phyloP scores from a whole-genome alignment of 148 eudicot species.

The Persicaria tinctoria region DNA sequence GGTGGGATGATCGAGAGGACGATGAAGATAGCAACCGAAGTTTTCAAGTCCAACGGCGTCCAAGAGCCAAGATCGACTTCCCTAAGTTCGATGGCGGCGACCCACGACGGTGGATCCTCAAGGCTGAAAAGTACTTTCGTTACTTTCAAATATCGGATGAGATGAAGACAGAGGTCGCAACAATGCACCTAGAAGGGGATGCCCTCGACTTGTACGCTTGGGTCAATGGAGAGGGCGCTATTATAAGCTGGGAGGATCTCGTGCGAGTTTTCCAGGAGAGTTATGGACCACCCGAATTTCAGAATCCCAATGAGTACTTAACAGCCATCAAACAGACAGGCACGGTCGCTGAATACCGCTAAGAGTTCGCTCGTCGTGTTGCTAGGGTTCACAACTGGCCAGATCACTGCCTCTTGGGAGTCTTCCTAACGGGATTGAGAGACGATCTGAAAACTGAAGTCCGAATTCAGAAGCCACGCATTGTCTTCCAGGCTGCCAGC shows the following conservation, averaged over 20 bases:
- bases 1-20: background rate
- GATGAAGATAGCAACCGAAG: background rate
- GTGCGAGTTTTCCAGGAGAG: no score
- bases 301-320: no score
- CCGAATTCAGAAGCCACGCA: background rate
- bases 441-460: background rate
- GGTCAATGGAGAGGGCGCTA: no score
- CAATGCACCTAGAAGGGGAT: background rate
- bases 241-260: no score
- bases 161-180: background rate
- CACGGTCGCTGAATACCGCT: background rate
- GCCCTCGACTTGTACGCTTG: background rate
- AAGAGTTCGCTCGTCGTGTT: background rate
- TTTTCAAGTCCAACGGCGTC: background rate
- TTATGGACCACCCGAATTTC: no score
- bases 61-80: conserved; percentile 2
- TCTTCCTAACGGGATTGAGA: no score
- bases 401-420: background rate
- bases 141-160: background rate
- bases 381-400: background rate
- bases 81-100: background rate
- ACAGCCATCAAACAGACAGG: no score
- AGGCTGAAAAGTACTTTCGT: background rate
- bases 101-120: background rate
- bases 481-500: no score